Base-by-base conservation (phyloP, 169 alveolate species). In the Plasmodium coatneyi region DNA sequence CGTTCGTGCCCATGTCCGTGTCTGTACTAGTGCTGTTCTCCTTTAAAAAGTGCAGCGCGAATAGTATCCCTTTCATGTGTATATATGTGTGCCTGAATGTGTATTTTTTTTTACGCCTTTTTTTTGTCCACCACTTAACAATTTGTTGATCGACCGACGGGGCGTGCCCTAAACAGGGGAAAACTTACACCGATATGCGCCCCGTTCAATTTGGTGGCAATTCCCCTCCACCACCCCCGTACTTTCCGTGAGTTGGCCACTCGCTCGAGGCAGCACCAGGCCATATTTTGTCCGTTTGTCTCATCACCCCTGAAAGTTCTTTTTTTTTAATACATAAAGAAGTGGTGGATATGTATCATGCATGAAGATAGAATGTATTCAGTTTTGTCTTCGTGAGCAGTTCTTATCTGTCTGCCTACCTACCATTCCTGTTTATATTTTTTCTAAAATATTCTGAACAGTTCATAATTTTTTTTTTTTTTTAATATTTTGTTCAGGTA, bases 391-490 rank as follows among this genome's bases (percentile, higher is more conserved):
- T 32, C 14, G 16, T 76, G 19, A 2, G 41, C 19, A 9, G 22
- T 79, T 80, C 36, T 54, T 22, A 30, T 49, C 70, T 49, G 5
- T 14, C 49, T 28, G 78, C 22, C 43, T 30, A 12, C 32, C 9
- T 52, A 22, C 16, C 66, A 14, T 80, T 80, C 49, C 19, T 39
- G 16, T 78, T 41, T 36, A 3, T 34, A 10, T 46, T 46, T 80
- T 22, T 80, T 80, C 39, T 66, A 25, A 66, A 66, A 66, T 28
- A 66, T 66, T 66, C 76, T 66, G 76, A 66, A 66, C 76, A 66
- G 12, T 19, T 66, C 34, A 66, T 6, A 66, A 66, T 80, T 80
- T 79, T 80, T 80, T 80, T 80, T 80, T 80, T 80, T 80, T 82
- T 82, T 56, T 28, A 3, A 71, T 19, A 19, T 32, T 28, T 41